Evolutionary conservation across 257 asterid species (phyloP).

Genomic region (Solanum bulbocastanum): DNA sequence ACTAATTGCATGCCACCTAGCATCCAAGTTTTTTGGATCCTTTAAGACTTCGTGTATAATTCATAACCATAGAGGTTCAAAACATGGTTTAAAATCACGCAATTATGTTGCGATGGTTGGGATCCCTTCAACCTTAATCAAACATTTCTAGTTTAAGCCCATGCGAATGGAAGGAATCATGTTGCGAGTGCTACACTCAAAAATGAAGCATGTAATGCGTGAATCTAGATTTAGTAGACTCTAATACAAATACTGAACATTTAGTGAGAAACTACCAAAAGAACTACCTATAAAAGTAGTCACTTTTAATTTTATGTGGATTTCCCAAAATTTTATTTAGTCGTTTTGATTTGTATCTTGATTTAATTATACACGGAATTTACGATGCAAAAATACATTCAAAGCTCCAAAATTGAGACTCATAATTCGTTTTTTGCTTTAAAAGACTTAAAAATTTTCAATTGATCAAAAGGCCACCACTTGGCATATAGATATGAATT

Average conservation of each 20-base stretch:
- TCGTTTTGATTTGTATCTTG: neutral
- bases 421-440: neutral
- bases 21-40: neutral
- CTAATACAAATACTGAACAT: accelerated
- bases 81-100: neutral
- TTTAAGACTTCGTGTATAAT: neutral
- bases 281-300: neutral
- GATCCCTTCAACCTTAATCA: accelerated
- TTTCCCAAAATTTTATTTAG: neutral
- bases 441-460: neutral
- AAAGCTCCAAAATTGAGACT: neutral
- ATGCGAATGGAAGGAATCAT: accelerated
- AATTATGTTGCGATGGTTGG: accelerated
- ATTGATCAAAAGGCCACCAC: neutral
- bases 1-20: neutral
- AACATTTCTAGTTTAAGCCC: accelerated
- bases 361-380: neutral
- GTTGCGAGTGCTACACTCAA: accelerated
- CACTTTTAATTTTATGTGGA: too few species aligned
- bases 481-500: neutral
- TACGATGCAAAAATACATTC: neutral
- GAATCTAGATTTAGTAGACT: neutral
- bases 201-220: neutral
- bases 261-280: neutral
- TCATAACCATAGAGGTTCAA: neutral